Conservation (phyloP, 2,329 filamentous ascomycete genomes). For the Phialocephala sp. region DNA sequence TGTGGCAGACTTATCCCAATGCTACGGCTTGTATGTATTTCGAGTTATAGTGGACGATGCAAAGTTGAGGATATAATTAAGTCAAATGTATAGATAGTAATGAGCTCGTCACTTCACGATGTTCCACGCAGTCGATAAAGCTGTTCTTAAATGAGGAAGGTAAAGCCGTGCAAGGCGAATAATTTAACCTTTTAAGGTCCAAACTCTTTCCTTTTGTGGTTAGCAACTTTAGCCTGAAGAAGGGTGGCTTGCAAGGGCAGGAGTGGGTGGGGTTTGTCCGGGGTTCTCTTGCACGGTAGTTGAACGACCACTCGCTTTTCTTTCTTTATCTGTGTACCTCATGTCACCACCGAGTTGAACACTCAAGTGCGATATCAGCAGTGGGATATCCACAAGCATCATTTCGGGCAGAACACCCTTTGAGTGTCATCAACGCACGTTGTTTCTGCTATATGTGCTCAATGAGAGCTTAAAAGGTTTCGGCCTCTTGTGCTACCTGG, state of each 20-base stretch:
- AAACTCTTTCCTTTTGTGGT: neutral
- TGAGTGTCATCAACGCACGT: no score
- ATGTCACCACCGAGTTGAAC: neutral
- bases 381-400: neutral
- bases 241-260: neutral
- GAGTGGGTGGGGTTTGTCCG: conserved; percentile 10
- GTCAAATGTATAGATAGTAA: neutral
- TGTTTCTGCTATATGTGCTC: no score
- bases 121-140: neutral
- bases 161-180: neutral
- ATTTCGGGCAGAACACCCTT: no score
- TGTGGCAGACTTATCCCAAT: conserved; percentile 20
- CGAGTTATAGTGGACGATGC: neutral
- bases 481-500: neutral
- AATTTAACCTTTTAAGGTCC: neutral
- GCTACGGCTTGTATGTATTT: conserved; percentile 4
- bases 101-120: neutral
- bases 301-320: neutral
- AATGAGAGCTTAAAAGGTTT: no score
- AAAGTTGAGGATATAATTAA: neutral
- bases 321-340: neutral
- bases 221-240: neutral
- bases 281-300: neutral
- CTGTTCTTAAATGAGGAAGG: neutral
- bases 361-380: neutral